phyloP scores from a whole-genome alignment of 371 early-diverging fungal species.

The Basidiobolus meristosporus region DNA sequence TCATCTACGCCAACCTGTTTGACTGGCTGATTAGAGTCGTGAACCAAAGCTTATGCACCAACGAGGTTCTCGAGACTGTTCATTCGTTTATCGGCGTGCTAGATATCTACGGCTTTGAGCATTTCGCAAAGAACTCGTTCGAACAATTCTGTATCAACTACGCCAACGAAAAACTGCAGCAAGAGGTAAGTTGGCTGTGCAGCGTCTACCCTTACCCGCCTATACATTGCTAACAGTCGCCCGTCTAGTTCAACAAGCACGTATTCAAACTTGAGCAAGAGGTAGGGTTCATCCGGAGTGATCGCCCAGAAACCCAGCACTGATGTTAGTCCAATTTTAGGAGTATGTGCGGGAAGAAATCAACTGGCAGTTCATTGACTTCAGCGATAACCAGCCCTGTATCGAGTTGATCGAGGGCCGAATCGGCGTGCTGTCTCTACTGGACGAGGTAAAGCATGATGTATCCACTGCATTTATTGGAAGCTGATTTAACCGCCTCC shows the following conservation, averaged over 20 bases:
- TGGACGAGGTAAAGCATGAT: constrained; percentile 75
- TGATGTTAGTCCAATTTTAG: constrained; percentile 1
- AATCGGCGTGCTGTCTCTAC: constrained; percentile 75
- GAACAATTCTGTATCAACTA: too few species aligned
- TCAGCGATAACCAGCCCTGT: too few species aligned
- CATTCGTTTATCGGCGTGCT: constrained; percentile 82
- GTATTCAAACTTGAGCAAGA: constrained; percentile 92
- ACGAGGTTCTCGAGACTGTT: constrained; percentile 21
- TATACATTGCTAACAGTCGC: neutral
- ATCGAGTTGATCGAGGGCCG: constrained; percentile 96
- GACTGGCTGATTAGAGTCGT: constrained; percentile 80
- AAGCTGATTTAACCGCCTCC: constrained; percentile 14
- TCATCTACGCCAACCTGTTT: constrained; percentile 79
- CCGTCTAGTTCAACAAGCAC: constrained; percentile 74
- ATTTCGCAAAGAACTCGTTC: constrained; percentile 95
- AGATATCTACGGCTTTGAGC: constrained; percentile 94
- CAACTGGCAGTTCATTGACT: constrained; percentile 80
- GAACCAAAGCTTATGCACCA: constrained; percentile 60
- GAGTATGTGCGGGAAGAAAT: constrained; percentile 88
- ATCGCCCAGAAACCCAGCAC: too few species aligned
- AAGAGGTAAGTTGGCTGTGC: constrained; percentile 24
- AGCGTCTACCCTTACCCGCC: neutral
- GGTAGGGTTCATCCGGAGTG: constrained; percentile 4
- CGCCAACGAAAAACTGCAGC: constrained; percentile 95
- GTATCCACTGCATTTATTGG: neutral